A percentile compares a stretch with the other conserved stretches of the same genome.
Evolutionary conservation across 2,329 filamentous ascomycete genomes (phyloP).

Genomic region (Helotiales sp.): DNA sequence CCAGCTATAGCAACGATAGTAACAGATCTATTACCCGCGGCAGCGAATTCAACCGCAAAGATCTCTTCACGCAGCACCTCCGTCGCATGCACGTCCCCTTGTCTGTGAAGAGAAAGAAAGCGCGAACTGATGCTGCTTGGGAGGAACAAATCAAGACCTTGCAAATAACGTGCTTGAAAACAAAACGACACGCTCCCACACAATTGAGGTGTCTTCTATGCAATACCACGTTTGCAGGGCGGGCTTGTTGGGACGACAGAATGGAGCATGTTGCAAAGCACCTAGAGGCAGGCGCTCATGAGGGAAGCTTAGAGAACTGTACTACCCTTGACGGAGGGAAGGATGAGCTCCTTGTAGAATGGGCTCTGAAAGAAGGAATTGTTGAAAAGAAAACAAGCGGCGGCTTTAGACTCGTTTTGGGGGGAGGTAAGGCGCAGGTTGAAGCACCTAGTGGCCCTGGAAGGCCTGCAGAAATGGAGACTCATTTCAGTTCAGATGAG

Average conservation of each 20-base stretch:
- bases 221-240: constrained; percentile 60
- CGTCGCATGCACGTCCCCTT: constrained; percentile 79
- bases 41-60: constrained; percentile 79
- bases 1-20: neutral
- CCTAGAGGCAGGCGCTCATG: too few relatives aligned
- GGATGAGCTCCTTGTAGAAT: too few relatives aligned
- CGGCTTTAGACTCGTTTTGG: too few relatives aligned
- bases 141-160: constrained; percentile 61
- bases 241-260: constrained; percentile 74
- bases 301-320: too few relatives aligned
- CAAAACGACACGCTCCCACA: constrained; percentile 65
- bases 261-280: constrained; percentile 90
- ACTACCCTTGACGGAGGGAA: too few relatives aligned
- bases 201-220: constrained; percentile 71
- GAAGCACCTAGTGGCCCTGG: too few relatives aligned
- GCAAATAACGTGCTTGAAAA: constrained; percentile 62
- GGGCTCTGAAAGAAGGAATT: too few relatives aligned
- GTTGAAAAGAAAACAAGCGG: too few relatives aligned
- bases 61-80: constrained; percentile 87
- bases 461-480: too few relatives aligned
- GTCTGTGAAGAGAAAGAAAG: constrained; percentile 44
- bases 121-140: constrained; percentile 44
- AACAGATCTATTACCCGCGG: constrained; percentile 36
- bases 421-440: too few relatives aligned
- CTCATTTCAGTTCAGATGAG: too few relatives aligned